These are phyloP conservation scores for Lactarius vividus DNA, from an alignment of 768 basidiomycete genomes.

Conservation along the genomic window DNA sequence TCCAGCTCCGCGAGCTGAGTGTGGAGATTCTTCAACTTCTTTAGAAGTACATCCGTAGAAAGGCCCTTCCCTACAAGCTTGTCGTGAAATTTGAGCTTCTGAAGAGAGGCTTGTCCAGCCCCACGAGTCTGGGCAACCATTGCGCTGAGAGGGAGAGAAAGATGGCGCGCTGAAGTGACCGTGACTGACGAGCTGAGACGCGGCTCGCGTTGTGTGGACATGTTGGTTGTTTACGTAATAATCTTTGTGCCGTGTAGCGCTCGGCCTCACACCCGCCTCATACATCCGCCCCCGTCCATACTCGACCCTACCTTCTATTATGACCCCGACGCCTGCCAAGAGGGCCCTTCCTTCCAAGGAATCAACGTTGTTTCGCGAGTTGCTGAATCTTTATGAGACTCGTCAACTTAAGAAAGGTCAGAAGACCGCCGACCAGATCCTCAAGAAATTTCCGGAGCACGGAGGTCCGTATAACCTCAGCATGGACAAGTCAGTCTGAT, in stretches of 20 bases:
- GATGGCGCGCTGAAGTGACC: neutral
- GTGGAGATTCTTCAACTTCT: constrained; percentile 80
- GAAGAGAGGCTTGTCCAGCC: constrained; percentile 48
- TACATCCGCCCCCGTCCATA: neutral
- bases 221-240: constrained; percentile 20
- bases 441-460: constrained; percentile 95
- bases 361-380: constrained; percentile 78
- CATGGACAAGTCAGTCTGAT: constrained; percentile 17
- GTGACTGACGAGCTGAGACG: constrained; percentile 18
- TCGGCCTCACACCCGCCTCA: neutral
- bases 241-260: neutral
- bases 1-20: constrained; percentile 77
- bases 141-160: constrained; percentile 21
- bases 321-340: constrained; percentile 38
- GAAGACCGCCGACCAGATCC: constrained; percentile 88
- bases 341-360: constrained; percentile 79
- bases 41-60: constrained; percentile 78
- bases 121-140: constrained; percentile 79
- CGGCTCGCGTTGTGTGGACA: constrained; percentile 27
- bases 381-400: constrained; percentile 84
- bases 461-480: constrained; percentile 56
- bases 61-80: constrained; percentile 76
- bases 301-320: constrained; percentile 27
- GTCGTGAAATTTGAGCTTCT: constrained; percentile 75
- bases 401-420: constrained; percentile 86